Base-by-base conservation (phyloP, 2,329 filamentous ascomycete genomes). In the Verticillium nonalfalfae region DNA sequence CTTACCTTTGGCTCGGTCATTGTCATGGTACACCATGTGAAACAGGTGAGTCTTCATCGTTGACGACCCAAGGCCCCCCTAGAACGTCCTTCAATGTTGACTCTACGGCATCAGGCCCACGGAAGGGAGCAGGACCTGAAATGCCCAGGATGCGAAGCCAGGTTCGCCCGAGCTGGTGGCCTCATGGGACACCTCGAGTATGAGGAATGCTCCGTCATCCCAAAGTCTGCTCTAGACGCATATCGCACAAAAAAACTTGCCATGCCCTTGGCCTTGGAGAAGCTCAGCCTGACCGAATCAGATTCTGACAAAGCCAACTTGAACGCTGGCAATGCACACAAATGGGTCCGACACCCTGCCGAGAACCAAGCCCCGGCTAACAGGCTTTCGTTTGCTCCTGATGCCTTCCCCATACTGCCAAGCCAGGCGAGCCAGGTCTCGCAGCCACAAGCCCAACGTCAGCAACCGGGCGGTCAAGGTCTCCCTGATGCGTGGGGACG, bases 141-240 rank as follows among this genome's bases (percentile, higher is more conserved):
- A 2, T 85, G 82, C 57, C 80, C 80, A 1, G 81, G 77, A 33
- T 85, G 82, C 62, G 62, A 67, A 0, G 71, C 66, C 1, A 69
- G 69, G 1, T 83, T 81, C 60, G 56, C 36, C 0, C 71, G 73
- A 1, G 69, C 78, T 0, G 71, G 74, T 1, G 64, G 58, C 0
- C 74, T 82, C 39, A 74, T 84, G 59, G 40, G 62, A 1, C 82
- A 85, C 58, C 72, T 85, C 3, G 80, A 85, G 67, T 64, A 65
- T 2, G 67, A 72, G 31, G 60, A 73, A 1, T 85, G 82, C 63
- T 34, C 61, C 1, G 59, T 40, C 0, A 74, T 85, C 61, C 69
- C 65, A 33, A 68, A 67, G 2, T 61, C 63, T 0, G 64, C 72
- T 1, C 63, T 82, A 13, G 70, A 74, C 9, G 62, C 68, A 7